Evolutionary conservation across 1,284 basidiomycete genomes (phyloP).

Genomic region (Apiotrichum montevideense): DNA sequence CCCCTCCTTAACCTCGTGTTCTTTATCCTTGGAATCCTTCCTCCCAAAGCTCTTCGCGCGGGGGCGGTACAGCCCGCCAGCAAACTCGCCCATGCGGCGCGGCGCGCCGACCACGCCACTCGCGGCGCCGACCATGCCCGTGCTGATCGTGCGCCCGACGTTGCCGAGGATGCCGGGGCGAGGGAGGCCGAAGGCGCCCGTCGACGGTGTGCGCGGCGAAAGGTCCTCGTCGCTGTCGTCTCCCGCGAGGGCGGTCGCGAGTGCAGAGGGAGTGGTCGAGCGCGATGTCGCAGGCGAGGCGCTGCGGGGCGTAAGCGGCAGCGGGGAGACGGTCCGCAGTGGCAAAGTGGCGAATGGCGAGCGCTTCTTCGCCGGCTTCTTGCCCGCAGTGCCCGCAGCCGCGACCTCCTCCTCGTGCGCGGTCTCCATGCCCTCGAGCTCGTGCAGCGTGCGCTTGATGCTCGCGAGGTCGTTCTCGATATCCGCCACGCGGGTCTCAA

Average conservation of each 20-base stretch:
- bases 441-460: conserved; percentile 40
- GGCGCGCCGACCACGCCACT: conserved; percentile 30
- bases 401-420: background rate
- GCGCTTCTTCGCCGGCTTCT: background rate
- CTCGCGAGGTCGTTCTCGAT: conserved; percentile 70
- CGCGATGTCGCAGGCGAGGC: background rate
- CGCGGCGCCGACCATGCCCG: conserved; percentile 30
- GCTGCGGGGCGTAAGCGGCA: background rate
- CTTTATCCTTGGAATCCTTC: too few species aligned
- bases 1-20: too few species aligned
- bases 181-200: background rate
- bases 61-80: conserved; percentile 17
- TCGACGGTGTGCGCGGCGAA: background rate
- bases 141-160: conserved; percentile 30
- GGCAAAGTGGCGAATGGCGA: conserved; percentile 17
- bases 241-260: background rate
- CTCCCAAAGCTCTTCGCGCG: background rate
- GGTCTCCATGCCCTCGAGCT: conserved; percentile 34
- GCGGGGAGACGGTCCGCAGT: conserved; percentile 16
- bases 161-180: conserved; percentile 10
- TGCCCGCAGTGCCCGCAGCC: background rate
- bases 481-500: conserved; percentile 59
- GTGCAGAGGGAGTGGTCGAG: background rate
- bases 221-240: conserved; percentile 7
- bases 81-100: conserved; percentile 14